Base-by-base conservation (phyloP, 2,329 filamentous ascomycete genomes). In the Fusarium palustre region DNA sequence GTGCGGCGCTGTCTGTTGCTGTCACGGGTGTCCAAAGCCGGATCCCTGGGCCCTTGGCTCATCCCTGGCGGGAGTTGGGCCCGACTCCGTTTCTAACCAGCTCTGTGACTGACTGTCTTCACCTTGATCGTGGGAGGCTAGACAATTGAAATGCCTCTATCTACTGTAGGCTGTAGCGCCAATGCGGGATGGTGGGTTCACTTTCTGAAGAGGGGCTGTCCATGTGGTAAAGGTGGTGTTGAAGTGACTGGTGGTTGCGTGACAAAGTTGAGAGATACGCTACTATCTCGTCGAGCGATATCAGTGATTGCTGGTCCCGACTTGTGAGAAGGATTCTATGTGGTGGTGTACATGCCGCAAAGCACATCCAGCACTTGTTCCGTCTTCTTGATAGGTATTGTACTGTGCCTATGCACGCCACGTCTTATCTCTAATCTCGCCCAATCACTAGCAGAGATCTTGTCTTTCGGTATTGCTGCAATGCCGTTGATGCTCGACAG, bases 1-100 rank as follows among this genome's bases (percentile, higher is more conserved):
- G 47, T 70, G 63, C 62, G 67, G 66, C 68, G 47, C 64, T 70
- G 67, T 68, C 64, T 70, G 63, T 70, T 64, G 69, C 63, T 39
- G 48, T 41, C 48, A 41, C 34, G 48, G 63, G 57, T 59, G 54
- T 67, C 45, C 24, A 48, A 70, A 42, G 53, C 63, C 54, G 54
- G 63, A 70, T 60, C 67, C 63, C 54, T 70, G 66, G 66, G 52
- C 63, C 65, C 50, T 54, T 69, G 55, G 34, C 60, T 67, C 34
- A 67, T 67, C 63, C 64, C 63, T 66, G 62, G 30, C 31, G 24
- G 33, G 33, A 42, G 63, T 61, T 54, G 46, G 47, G 50, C 24
- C 49, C 30, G 34, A 24, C 45, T 52, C 49, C 41, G 55, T 69
- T 50, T 66, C 31, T 28, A 46, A 46, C 43, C 43, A 22, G 18